Percentiles rank a stretch among this genome's conserved stretches.
phyloP scores from a whole-genome alignment of 345 rosid species.

The Salix suchowensis region DNA sequence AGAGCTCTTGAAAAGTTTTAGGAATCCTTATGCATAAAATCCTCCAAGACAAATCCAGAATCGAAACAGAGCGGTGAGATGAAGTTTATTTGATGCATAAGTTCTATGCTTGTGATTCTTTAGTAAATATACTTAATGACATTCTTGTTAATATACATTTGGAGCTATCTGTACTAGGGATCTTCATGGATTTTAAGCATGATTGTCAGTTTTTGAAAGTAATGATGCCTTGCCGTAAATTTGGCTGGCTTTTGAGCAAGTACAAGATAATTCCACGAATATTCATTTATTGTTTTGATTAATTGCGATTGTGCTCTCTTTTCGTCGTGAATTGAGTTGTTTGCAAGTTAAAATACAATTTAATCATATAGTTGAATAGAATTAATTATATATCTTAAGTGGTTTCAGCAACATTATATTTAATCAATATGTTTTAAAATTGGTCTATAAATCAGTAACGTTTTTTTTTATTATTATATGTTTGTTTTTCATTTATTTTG shows the following conservation, averaged over 20 bases:
- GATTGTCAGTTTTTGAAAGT: background rate
- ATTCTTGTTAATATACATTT: background rate
- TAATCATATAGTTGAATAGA: no score
- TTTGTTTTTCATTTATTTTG: no score
- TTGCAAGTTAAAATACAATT: no score
- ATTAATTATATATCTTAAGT: no score
- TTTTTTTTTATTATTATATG: no score
- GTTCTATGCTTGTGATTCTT: background rate
- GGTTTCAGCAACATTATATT: no score
- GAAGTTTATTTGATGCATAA: background rate
- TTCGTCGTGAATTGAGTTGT: no score
- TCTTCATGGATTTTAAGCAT: background rate
- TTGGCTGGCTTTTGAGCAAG: background rate
- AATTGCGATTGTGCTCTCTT: no score
- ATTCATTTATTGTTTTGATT: background rate
- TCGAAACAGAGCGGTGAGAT: background rate
- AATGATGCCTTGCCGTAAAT: background rate
- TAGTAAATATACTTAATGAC: background rate
- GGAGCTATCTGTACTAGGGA: background rate
- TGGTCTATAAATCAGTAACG: no score
- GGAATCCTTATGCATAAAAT: conserved; percentile 62
- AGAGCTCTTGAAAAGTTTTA: conserved; percentile 64
- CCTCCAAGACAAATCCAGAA: no score
- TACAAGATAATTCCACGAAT: no score
- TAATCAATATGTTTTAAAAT: no score